Evolutionary conservation across 2,329 filamentous ascomycete genomes (phyloP), one percentile per base, ranked within the genome.

Genomic region (Colletotrichum abscissum): DNA sequence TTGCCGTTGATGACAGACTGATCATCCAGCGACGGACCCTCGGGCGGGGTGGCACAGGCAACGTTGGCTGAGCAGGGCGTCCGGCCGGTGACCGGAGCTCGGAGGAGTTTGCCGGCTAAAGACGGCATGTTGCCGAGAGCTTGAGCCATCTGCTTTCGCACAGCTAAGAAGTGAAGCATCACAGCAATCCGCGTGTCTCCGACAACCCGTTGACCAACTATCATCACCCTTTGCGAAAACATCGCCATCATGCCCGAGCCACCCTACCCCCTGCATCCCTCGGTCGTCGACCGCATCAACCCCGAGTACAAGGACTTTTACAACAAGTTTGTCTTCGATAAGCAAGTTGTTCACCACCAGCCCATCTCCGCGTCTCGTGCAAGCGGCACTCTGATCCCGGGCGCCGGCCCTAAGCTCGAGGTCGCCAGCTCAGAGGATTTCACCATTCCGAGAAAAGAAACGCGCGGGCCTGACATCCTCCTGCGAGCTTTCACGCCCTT

Each of bases 281-380:
- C 74, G 26, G 64, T 76, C n/a, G 30, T 72, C 24, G 80, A 85
- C 76, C 79, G 83, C 49, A 80, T 89, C 63, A 80, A 88, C 76
- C 83, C 86, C 1, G 86, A 88, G 69, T 89, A 89, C 76, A 85
- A 84, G 60, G 82, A 78, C 14, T 89, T 88, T 78, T 89, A 89
- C 80, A 88, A 89, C 76, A 76, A 85, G 74, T 80, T 88, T 77
- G 81, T 89, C 58, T 79, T 86, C 75, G 82, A 88, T 78, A 82
- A 85, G 65, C 87, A 87, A 74, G 88, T 88, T 76, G 88, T 89
- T 3, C 88, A 91, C 76, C 81, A 86, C 16, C 88, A 89, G 70
- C 87, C 88, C 1, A 81, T 91, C 11, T 82, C 82, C 26, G 86
- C 84, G 0, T 90, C 88, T 0, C 83, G 89, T 22, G 82, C 84